These are phyloP conservation scores for Gossypium trilobum DNA, from an alignment of 441 rosid genomes.

Conservation along the genomic window DNA sequence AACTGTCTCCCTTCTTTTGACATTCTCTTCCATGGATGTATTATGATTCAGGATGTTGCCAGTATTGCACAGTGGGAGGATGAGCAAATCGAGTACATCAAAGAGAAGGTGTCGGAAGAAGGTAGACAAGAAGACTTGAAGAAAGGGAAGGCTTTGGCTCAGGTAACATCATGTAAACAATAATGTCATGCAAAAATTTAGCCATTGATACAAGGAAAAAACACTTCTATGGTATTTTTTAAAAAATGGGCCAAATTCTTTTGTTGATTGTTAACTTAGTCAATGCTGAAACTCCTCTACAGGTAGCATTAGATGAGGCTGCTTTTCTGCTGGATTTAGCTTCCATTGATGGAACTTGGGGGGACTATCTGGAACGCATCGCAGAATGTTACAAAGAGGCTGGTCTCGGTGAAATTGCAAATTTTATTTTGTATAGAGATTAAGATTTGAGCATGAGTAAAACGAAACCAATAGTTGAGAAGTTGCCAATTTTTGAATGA, in stretches of 20 bases:
- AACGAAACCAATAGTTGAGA: neutral
- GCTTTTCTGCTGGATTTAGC: conserved; percentile 81
- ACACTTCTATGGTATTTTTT: neutral
- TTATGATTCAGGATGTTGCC: conserved; percentile 52
- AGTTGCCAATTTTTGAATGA: conserved; percentile 6
- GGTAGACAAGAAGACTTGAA: conserved; percentile 68
- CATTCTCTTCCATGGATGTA: neutral
- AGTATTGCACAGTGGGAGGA: conserved; percentile 76
- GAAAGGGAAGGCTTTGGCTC: conserved; percentile 68
- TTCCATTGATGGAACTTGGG: conserved; percentile 72
- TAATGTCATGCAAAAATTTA: neutral
- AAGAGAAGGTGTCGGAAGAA: conserved; percentile 64
- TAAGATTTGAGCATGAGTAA: conserved; percentile 16
- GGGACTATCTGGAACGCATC: conserved; percentile 33
- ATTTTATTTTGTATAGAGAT: conserved; percentile 45
- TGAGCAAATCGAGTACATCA: conserved; percentile 70
- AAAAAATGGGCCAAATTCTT: neutral
- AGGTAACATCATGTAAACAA: conserved; percentile 31
- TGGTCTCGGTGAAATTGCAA: conserved; percentile 51
- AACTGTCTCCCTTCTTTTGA: neutral
- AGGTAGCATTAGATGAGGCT: conserved; percentile 72
- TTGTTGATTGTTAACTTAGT: neutral
- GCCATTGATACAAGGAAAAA: neutral
- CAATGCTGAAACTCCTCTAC: conserved; percentile 2
- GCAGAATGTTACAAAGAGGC: conserved; percentile 63